Base-by-base conservation (phyloP, 2,329 filamentous ascomycete genomes). In the Cadophora sp. region DNA sequence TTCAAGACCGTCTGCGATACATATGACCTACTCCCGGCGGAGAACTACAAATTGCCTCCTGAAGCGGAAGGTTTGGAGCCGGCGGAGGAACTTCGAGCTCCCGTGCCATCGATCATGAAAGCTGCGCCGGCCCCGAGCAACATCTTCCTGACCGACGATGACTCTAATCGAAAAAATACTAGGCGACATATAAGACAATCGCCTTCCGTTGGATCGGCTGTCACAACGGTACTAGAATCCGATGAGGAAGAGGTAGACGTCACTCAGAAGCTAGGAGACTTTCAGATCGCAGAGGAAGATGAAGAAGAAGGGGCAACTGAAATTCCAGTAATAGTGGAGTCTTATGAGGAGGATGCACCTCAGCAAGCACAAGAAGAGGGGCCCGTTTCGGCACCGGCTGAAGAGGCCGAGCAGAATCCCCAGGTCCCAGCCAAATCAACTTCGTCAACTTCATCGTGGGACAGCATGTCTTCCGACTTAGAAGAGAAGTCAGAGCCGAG, bases 1-100 rank as follows among this genome's bases (percentile, higher is more conserved):
- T 99, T 98, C 85, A 98, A 97, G 85, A 96, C 92, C 0, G 94
- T 98, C 26, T 98, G 95, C 80, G 96, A 99, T 79, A 86, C 91
- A 74, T 97, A 97, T 80, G 91, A 91, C 73, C 85, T 98, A 69
- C 89, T 99, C 34, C 94, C 94, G 0, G 90, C 93, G 62, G 96
- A 98, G 81, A 97, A 97, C 78, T 97, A 98, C 82, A 98, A 97
- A 69, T 89, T 99, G 55, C 95, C 96, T 0, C 89, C 92, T 2
- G 95, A 98, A 79, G 95, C 96, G 3, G 95, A 98, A 79, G 95
- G 94, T 0, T 81, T 93, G 1, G 92, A 95, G 71, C 81, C 82
- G 16, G 77, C 77, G 1, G 79, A 82, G 29, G 86, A 88, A 65
- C 77, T 80, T 12, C 79, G 77, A 69, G 74, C 77, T 48, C 65